Conservation (phyloP, 1,139 yeast genomes). For the Kurtzmaniella quercitrusa region DNA sequence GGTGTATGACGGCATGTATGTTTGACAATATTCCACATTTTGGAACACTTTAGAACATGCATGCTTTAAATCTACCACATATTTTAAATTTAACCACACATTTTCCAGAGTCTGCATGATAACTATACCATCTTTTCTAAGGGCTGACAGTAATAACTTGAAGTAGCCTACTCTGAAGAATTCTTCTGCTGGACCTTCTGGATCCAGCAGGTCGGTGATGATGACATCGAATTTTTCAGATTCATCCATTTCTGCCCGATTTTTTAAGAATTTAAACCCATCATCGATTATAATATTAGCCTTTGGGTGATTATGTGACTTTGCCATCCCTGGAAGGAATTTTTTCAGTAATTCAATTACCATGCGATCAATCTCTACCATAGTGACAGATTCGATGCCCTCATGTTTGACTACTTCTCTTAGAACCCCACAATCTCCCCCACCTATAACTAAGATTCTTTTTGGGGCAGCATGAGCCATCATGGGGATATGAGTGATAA, state of each 20-base stretch:
- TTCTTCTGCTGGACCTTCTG: constrained; percentile 97
- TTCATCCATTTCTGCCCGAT: constrained; percentile 25
- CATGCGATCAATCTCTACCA: constrained; percentile 88
- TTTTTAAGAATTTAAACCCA: constrained; percentile 77
- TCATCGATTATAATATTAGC: constrained; percentile 77
- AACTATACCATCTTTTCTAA: constrained; percentile 70
- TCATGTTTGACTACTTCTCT: constrained; percentile 80
- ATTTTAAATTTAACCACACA: constrained; percentile 80
- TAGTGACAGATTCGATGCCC: constrained; percentile 60
- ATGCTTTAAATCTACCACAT: constrained; percentile 54
- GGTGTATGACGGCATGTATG: constrained; percentile 95
- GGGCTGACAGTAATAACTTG: constrained; percentile 62
- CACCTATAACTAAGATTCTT: constrained; percentile 81
- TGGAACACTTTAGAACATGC: constrained; percentile 72
- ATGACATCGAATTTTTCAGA: constrained; percentile 67
- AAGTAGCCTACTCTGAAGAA: constrained; percentile 85
- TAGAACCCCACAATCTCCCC: constrained; percentile 92
- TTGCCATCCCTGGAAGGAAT: constrained; percentile 79
- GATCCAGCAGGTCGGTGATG: constrained; percentile 94
- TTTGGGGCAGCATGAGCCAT: constrained; percentile 72
- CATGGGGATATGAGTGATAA: constrained; percentile 77
- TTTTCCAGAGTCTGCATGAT: constrained; percentile 92
- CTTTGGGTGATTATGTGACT: constrained; percentile 64
- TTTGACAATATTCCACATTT: constrained; percentile 73
- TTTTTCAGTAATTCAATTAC: constrained; percentile 74